Base-by-base conservation (phyloP, 2,329 filamentous ascomycete genomes). In the Arthrobotrys conoides region DNA sequence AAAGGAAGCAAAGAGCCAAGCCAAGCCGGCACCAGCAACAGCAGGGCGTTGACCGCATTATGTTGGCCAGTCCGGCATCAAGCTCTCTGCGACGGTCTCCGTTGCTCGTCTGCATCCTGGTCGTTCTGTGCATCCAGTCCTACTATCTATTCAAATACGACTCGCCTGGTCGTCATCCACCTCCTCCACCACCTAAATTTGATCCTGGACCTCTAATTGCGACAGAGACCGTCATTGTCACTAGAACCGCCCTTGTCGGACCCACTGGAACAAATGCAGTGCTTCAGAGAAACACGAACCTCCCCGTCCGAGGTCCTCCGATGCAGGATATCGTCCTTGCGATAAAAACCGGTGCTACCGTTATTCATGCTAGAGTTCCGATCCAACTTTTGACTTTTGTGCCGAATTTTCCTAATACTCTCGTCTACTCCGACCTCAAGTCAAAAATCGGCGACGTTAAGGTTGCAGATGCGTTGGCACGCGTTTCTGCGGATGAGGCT, bases 311-410 rank as follows among this genome's bases (percentile, higher is more conserved):
- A 46, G 61, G 61, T 8, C 51, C 75, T 16, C 63, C 51, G 36
- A 64, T 78, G 36, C 36, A 68, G 33, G 75, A 78, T n/a, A 65
- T 78, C 44, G 75, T 78, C n/a, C 48, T 78, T 9, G 59, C 61
- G n/a, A 78, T 78, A 53, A 78, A 78, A 36, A 78, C 75, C n/a
- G 75, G 75, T 27, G 68, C 75, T 22, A 78, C 75, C 0, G 75
- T 78, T 36, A 72, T 78, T 36, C 68, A 72, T 18, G 61, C 75
- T n/a, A 46, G 75, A 46, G 68, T 78, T 24, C 75, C 75, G 3
- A 68, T 78, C 20, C 75, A 78, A 24, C 44, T 78, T 12, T 44
- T 78, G 24, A 78, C 68, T 16, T 68, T 78, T 41, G 57, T 78
- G 0, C 75, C 75, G 27, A 78, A 65, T 24, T 78, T 78, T 51